Evolutionary conservation across 345 rosid species (phyloP), one percentile per base, ranked within the genome.

Genomic region (Hevea brasiliensis): DNA sequence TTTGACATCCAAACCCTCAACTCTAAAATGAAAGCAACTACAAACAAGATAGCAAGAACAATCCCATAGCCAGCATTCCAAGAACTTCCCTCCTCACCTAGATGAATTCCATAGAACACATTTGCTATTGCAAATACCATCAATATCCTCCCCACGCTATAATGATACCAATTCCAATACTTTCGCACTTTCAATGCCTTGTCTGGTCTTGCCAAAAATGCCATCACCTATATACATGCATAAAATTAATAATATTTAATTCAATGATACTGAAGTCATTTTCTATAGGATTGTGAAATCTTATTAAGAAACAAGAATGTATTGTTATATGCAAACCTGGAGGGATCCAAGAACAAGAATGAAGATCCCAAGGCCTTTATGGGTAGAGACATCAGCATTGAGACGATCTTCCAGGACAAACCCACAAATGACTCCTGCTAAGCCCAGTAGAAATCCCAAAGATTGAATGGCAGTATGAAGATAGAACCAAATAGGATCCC

Each of bases 151-250:
- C 98, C 98, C 29, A 81, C 76, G 9, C 63, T 80, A 29, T 89
- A 79, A 48, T 92, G 98, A 76, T 90, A 92, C 95, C 87, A 92
- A 23, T 94, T 90, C 97, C 97, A 92, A 54, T 84, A 92, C 47
- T 74, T 85, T 44, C 97, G 74, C 71, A 82, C 45, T 54, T 92
- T 94, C 0, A 91, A 85, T 59, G 78, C 59, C 77, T 81, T 85
- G 20, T 66, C 81, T 0, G 97, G 94, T 27, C 97, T 71, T 35
- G 88, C 91, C 81, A 94, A 78, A 61, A 90, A 17, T 26, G 97
- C 91, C 85, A 81, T 61, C 12, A 82, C 85, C 97, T 93, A 51
- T 14, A 29, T 6, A 17, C n/a, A 27, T 12, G 10, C 13, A 18
- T 44, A 44, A 7, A 44, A 44, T 44, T 11, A 32, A n/a, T n/a